A percentile compares a stretch with the other conserved stretches of the same genome.
Conservation (phyloP, 352 stramenopile genomes). For the Pythium pyrilobum region DNA sequence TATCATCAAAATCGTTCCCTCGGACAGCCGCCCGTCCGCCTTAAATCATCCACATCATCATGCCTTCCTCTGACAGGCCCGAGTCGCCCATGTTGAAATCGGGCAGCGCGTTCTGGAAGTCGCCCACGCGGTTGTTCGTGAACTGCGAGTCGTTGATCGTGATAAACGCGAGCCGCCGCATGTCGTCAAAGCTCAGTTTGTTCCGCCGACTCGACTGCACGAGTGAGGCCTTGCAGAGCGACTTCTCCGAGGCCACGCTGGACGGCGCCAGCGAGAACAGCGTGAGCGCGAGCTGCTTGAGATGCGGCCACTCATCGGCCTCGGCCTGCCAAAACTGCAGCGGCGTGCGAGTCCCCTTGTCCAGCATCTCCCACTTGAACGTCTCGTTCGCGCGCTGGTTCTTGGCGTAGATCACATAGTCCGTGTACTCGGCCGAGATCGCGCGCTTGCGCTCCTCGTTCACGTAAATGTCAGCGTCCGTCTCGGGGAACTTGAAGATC, state of each 20-base stretch:
- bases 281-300: constrained; percentile 68
- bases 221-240: constrained; percentile 58
- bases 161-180: constrained; percentile 72
- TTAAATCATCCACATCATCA: constrained; percentile 89
- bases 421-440: constrained; percentile 67
- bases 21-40: no score
- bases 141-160: constrained; percentile 83
- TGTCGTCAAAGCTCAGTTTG: constrained; percentile 68
- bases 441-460: constrained; percentile 67
- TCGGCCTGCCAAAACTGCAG: constrained; percentile 80
- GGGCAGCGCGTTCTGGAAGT: constrained; percentile 52
- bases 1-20: no score
- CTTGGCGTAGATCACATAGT: constrained; percentile 81
- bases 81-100: constrained; percentile 71
- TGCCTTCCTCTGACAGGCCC: constrained; percentile 62
- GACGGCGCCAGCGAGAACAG: constrained; percentile 74
- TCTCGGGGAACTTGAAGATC: constrained; percentile 78
- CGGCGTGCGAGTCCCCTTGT: constrained; percentile 70
- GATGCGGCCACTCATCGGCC: constrained; percentile 70
- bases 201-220: constrained; percentile 63
- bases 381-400: constrained; percentile 73
- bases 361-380: constrained; percentile 84
- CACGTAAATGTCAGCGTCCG: constrained; percentile 51
- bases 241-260: constrained; percentile 68
- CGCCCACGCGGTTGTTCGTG: constrained; percentile 34